A percentile compares a stretch with the other conserved stretches of the same genome.
Evolutionary conservation across 345 rosid genomes (phyloP).

Genomic region (Arabis hirsuta): DNA sequence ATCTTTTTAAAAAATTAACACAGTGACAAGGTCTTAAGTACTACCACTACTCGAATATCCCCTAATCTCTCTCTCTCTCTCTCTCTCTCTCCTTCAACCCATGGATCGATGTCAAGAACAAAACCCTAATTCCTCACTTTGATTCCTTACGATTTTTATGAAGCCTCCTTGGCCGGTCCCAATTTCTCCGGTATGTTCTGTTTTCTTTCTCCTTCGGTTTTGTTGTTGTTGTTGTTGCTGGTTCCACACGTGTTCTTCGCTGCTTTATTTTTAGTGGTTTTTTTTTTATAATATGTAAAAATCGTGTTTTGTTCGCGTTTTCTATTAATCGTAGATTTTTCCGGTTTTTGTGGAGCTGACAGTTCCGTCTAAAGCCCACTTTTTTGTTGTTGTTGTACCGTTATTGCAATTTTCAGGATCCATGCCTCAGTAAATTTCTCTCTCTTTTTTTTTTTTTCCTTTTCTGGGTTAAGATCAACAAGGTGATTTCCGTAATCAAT

Average conservation of each 20-base stretch:
- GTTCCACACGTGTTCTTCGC: slow-evolving; percentile 43
- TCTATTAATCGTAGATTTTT: slow-evolving; percentile 41
- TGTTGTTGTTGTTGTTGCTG: slow-evolving; percentile 31
- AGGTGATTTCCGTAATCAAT: slow-evolving; percentile 49
- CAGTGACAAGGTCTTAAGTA: slow-evolving; percentile 18
- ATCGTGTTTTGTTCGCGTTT: slow-evolving; percentile 30
- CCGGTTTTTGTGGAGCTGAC: slow-evolving; percentile 39
- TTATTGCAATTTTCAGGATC: slow-evolving; percentile 36
- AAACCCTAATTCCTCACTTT: slow-evolving; percentile 35
- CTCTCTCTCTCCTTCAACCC: slow-evolving; percentile 30
- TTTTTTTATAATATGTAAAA: background rate
- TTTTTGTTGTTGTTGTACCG: slow-evolving; percentile 10
- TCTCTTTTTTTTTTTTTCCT: slow-evolving; percentile 3
- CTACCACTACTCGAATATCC: slow-evolving; percentile 37
- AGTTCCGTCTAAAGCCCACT: slow-evolving; percentile 19
- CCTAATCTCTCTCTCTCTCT: slow-evolving; percentile 9
- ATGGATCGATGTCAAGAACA: slow-evolving; percentile 27
- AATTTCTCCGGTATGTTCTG: slow-evolving; percentile 48
- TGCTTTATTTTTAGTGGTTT: slow-evolving; percentile 36
- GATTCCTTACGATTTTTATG: slow-evolving; percentile 45
- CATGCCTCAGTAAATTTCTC: slow-evolving; percentile 21
- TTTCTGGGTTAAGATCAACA: slow-evolving; percentile 52
- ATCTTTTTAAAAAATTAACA: background rate
- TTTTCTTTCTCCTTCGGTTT: slow-evolving; percentile 34
- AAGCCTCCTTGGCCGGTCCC: slow-evolving; percentile 60